Percentiles rank a stretch among this genome's conserved stretches.
Conservation (phyloP, 768 basidiomycete species). For the Cystobasidium tubakii region DNA sequence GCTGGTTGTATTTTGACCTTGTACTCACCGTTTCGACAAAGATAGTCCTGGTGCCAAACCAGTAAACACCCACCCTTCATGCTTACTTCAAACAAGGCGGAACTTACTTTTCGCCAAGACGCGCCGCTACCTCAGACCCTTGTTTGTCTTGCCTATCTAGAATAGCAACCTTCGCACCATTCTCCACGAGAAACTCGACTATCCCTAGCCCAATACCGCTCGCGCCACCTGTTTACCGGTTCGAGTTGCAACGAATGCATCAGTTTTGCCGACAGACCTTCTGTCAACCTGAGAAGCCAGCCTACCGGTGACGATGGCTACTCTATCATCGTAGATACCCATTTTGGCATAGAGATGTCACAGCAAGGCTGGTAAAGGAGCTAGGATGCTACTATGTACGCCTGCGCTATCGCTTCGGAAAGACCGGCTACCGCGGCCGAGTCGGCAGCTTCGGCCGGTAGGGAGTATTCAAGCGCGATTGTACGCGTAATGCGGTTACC, state of each 20-base stretch:
- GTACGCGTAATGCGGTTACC: no score
- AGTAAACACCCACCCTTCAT: no score
- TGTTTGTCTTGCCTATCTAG: neutral
- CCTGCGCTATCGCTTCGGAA: no score
- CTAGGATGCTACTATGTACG: no score
- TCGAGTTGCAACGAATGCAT: neutral
- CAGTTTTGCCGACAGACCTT: neutral
- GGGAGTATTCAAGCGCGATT: no score
- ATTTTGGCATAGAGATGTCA: no score
- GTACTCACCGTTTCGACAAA: neutral
- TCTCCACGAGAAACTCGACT: neutral
- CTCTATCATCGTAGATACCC: neutral
- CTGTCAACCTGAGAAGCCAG: neutral
- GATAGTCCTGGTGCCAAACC: neutral
- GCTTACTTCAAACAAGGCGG: neutral
- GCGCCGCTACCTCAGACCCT: neutral
- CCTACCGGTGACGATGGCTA: slow-evolving; percentile 11
- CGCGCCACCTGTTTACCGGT: slow-evolving; percentile 1
- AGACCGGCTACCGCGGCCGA: no score
- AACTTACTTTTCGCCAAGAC: neutral
- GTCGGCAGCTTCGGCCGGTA: no score
- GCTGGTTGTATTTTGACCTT: neutral
- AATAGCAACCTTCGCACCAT: slow-evolving; percentile 8
- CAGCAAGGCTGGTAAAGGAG: no score
- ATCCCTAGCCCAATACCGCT: slow-evolving; percentile 17